phyloP scores from a whole-genome alignment of 805 yeast species.

The Hagleromyces aurorensis region DNA sequence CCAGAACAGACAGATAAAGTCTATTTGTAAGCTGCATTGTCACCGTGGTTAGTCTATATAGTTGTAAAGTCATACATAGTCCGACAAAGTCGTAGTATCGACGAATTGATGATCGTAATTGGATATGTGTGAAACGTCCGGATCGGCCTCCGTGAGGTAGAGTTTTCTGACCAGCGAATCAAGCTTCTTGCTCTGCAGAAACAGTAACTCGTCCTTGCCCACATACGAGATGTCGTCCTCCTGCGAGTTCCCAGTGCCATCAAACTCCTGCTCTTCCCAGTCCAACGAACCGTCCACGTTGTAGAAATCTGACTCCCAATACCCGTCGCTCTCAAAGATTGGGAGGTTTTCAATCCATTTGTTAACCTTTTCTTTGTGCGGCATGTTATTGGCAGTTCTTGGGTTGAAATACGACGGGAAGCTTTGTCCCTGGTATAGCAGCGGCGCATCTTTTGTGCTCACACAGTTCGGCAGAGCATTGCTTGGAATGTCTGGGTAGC shows the following conservation, averaged over 20 bases:
- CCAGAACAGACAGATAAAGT: too few species aligned
- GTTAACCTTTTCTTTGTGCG: constrained; percentile 54
- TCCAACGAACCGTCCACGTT: constrained; percentile 17
- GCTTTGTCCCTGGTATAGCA: constrained; percentile 5
- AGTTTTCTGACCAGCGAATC: constrained; percentile 20
- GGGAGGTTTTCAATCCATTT: constrained; percentile 60
- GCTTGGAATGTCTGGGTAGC: too few species aligned
- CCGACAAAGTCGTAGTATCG: constrained; percentile 6
- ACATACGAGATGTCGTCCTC: constrained; percentile 8
- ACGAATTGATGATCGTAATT: too few species aligned
- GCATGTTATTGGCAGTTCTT: constrained; percentile 54
- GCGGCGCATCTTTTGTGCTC: constrained; percentile 1
- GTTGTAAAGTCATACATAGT: constrained; percentile 10
- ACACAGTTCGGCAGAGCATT: constrained; percentile 2
- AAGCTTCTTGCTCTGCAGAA: constrained; percentile 20
- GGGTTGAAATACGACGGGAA: constrained; percentile 54
- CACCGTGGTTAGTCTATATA: too few species aligned
- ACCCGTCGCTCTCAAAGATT: constrained; percentile 20
- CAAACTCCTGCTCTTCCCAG: constrained; percentile 32
- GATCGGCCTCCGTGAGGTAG: constrained; percentile 12
- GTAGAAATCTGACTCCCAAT: constrained; percentile 19
- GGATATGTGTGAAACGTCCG: constrained; percentile 3
- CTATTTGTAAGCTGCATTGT: too few species aligned
- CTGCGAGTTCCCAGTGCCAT: constrained; percentile 6
- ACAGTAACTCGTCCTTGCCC: constrained; percentile 18